phyloP scores from a whole-genome alignment of 139 green algal genomes.

The Chlamydomonas schloesseri region DNA sequence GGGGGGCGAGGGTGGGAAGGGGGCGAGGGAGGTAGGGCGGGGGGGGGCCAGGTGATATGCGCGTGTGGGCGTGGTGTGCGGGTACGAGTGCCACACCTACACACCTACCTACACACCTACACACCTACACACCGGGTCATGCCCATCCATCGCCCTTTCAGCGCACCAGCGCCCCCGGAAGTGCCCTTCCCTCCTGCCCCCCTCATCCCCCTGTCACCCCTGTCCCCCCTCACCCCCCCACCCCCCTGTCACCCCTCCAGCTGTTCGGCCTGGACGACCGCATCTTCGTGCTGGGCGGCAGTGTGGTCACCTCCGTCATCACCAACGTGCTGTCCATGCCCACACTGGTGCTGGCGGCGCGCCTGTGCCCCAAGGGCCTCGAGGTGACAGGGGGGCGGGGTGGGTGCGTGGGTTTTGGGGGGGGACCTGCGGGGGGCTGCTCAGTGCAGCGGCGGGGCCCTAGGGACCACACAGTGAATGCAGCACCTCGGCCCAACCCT shows the following conservation, averaged over 20 bases:
- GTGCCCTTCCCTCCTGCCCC: no score
- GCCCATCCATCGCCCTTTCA: no score
- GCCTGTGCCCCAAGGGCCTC: constrained; percentile 73
- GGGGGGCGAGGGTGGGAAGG: not conserved
- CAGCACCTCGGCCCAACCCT: no score
- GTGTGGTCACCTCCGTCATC: constrained; percentile 84
- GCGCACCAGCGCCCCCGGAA: no score
- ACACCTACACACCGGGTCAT: no score
- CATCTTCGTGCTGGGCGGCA: constrained; percentile 86
- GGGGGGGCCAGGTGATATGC: no score
- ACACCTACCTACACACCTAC: no score
- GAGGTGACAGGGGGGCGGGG: constrained; percentile 27
- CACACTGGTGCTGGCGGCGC: constrained; percentile 88
- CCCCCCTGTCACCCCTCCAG: not conserved
- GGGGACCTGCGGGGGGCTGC: not conserved
- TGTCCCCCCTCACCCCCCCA: not conserved
- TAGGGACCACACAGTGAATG: no score
- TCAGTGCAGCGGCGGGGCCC: not conserved
- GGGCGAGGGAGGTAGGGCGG: no score
- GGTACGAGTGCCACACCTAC: no score
- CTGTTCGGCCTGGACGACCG: constrained; percentile 70
- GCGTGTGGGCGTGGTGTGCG: no score
- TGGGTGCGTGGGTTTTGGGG: not conserved
- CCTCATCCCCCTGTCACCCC: no score
- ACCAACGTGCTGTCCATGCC: constrained; percentile 90